phyloP scores from a whole-genome alignment of 345 rosid genomes.

The Noccaea bulbosa region DNA sequence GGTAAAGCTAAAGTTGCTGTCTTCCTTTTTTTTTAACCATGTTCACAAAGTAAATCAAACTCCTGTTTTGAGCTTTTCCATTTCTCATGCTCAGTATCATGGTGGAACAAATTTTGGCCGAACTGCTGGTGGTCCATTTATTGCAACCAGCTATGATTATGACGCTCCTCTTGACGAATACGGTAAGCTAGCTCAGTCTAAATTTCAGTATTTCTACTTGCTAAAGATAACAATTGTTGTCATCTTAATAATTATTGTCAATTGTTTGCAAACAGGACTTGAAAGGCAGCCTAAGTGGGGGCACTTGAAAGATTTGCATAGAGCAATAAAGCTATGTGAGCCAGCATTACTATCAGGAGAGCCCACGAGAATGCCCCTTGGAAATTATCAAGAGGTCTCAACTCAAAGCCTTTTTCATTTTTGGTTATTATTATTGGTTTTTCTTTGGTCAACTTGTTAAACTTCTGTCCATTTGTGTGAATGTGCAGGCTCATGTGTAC shows the following conservation, averaged over 20 bases:
- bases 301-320: slow-evolving; percentile 95
- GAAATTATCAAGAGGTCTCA: slow-evolving; percentile 86
- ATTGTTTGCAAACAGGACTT: slow-evolving; percentile 58
- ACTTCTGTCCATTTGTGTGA: slow-evolving; percentile 1
- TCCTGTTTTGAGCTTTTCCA: slow-evolving; percentile 17
- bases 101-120: slow-evolving; percentile 99
- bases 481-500: slow-evolving; percentile 84
- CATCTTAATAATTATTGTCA: slow-evolving; percentile 9
- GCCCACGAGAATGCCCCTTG: slow-evolving; percentile 69
- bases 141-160: slow-evolving; percentile 95
- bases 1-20: slow-evolving; percentile 53
- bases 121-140: slow-evolving; percentile 99
- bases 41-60: slow-evolving; percentile 26
- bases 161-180: slow-evolving; percentile 98
- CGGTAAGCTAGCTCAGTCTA: slow-evolving; percentile 52
- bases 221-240: slow-evolving; percentile 1
- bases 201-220: neutral
- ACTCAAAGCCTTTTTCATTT: slow-evolving; percentile 19
- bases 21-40: neutral
- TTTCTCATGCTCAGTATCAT: slow-evolving; percentile 64
- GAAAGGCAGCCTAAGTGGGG: slow-evolving; percentile 99
- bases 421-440: neutral
- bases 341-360: slow-evolving; percentile 79
- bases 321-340: slow-evolving; percentile 90
- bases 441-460: slow-evolving; percentile 15